phyloP scores from a whole-genome alignment of 2,329 filamentous ascomycete genomes.

The Ophiostoma ips region DNA sequence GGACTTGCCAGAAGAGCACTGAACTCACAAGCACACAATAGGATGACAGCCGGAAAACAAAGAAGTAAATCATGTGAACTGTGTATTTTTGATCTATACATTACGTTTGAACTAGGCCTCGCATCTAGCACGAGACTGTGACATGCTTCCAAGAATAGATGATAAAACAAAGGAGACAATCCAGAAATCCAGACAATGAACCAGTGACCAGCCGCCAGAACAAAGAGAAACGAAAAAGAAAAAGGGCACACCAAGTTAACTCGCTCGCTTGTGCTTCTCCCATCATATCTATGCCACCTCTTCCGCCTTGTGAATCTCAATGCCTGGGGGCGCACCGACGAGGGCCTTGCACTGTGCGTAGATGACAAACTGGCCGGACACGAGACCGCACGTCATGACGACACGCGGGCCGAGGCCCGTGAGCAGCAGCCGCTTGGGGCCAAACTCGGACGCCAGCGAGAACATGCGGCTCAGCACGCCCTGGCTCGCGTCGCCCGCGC shows the following conservation, averaged over 20 bases:
- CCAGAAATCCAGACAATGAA: neutral
- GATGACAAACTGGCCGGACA: conserved; percentile 40
- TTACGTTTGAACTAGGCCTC: neutral
- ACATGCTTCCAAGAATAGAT: neutral
- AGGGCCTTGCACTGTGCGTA: conserved; percentile 41
- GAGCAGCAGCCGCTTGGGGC: conserved; percentile 31
- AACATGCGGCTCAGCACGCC: conserved; percentile 37
- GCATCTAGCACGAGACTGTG: neutral
- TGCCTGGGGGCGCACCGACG: conserved; percentile 34
- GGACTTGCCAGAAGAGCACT: neutral
- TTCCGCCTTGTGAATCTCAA: conserved; percentile 39
- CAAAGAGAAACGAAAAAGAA: neutral
- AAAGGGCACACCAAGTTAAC: too few relatives aligned
- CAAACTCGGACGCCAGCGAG: conserved; percentile 36
- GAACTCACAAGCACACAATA: neutral
- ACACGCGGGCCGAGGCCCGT: conserved; percentile 36
- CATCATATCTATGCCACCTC: conserved; percentile 4
- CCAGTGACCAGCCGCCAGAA: neutral
- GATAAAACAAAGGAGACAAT: neutral
- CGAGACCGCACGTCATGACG: conserved; percentile 39
- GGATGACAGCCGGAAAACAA: neutral
- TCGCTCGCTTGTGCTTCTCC: too few relatives aligned
- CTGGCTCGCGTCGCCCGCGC: conserved; percentile 34
- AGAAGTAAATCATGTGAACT: neutral
- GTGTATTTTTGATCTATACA: neutral